Evolutionary conservation across 768 basidiomycete genomes (phyloP).

Genomic region (Piloderma croceum): DNA sequence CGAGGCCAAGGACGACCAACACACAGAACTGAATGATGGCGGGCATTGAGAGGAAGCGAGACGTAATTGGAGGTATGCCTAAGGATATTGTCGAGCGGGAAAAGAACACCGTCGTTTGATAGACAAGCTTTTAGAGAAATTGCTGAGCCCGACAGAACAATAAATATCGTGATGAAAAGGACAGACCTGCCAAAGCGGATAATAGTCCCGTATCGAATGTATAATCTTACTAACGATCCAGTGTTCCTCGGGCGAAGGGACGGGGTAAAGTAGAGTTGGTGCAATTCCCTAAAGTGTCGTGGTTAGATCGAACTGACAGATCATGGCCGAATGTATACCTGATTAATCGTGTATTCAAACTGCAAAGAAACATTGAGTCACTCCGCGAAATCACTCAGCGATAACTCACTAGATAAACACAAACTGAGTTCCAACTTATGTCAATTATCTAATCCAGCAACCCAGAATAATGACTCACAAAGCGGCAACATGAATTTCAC

Average conservation of each 20-base stretch:
- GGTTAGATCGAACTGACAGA: too few species aligned
- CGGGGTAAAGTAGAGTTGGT: slow-evolving; percentile 84
- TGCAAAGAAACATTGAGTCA: slow-evolving; percentile 25
- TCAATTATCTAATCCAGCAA: slow-evolving; percentile 12
- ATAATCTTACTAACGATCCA: slow-evolving; percentile 72
- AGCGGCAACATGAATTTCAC: slow-evolving; percentile 89
- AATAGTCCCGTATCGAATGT: slow-evolving; percentile 83
- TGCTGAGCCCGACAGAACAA: slow-evolving; percentile 2
- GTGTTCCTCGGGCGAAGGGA: slow-evolving; percentile 58
- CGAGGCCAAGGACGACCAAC: slow-evolving; percentile 54
- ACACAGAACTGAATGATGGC: slow-evolving; percentile 68
- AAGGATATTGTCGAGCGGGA: slow-evolving; percentile 88
- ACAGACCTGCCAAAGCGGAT: slow-evolving; percentile 88
- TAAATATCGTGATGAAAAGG: slow-evolving; percentile 7
- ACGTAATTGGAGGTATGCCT: slow-evolving; percentile 74
- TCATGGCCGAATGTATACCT: slow-evolving; percentile 41
- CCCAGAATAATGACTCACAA: slow-evolving; percentile 48
- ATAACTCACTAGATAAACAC: slow-evolving; percentile 53
- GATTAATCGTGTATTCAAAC: slow-evolving; percentile 92
- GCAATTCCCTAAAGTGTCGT: slow-evolving; percentile 76
- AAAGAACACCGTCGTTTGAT: slow-evolving; percentile 88
- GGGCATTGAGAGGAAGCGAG: slow-evolving; percentile 63
- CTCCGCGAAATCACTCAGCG: too few species aligned
- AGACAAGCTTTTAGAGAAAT: slow-evolving; percentile 55
- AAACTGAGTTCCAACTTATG: slow-evolving; percentile 33